phyloP scores from a whole-genome alignment of 257 asterid genomes.

The Scutellaria baicalensis region DNA sequence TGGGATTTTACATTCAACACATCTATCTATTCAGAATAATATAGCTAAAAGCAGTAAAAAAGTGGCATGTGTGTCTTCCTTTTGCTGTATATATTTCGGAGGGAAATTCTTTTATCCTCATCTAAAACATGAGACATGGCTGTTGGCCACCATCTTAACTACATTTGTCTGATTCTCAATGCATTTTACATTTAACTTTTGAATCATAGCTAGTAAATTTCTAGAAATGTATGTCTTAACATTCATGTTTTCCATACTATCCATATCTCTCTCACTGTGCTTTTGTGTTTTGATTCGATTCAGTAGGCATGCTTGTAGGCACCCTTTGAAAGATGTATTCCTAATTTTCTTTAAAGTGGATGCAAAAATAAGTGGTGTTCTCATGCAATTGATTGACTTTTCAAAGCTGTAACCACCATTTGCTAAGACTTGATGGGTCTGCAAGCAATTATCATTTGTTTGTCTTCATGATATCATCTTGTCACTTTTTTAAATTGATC shows the following conservation, averaged over 20 bases:
- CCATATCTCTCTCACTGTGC: not conserved
- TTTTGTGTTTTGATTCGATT: not conserved
- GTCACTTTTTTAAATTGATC: not conserved
- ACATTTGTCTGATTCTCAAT: not conserved
- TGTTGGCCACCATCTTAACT: not conserved
- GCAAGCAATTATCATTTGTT: not conserved
- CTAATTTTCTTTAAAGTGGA: too few species aligned
- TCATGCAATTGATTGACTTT: not conserved
- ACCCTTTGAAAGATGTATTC: not conserved
- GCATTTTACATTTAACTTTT: not conserved
- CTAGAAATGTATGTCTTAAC: not conserved
- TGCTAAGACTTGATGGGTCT: not conserved
- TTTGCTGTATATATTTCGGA: not conserved
- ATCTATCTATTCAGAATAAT: not conserved
- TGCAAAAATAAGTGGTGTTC: not conserved
- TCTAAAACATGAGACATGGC: not conserved
- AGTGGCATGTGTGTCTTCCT: not conserved
- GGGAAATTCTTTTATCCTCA: not conserved
- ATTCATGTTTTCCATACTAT: not conserved
- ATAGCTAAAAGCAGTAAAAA: not conserved
- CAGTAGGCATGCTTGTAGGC: not conserved
- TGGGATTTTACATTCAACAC: not conserved
- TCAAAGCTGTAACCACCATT: not conserved
- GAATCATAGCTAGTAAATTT: too few species aligned
- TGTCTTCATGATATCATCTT: not conserved